Conservation (phyloP, 108 stramenopile species). For the Fragilaria crotonensis region DNA sequence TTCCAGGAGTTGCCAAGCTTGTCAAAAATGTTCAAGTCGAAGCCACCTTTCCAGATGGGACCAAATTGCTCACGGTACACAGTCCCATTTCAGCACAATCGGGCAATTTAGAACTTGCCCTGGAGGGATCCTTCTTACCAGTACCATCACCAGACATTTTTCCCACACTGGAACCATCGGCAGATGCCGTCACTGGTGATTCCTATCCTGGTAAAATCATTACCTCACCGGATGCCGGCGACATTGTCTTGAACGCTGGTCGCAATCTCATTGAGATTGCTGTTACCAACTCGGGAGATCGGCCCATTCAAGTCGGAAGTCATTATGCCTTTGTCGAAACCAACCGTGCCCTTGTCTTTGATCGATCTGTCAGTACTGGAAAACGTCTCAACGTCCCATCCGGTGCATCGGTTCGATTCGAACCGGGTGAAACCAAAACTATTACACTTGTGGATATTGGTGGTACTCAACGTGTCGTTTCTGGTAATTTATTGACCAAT, state of each 20-base stretch:
- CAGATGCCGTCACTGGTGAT: conserved; percentile 4
- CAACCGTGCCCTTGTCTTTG: conserved; percentile 85
- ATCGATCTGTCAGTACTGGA: conserved; percentile 79
- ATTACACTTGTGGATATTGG: conserved; percentile 86
- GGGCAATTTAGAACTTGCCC: conserved; percentile 83
- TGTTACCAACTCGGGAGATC: conserved; percentile 94
- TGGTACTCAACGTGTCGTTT: conserved; percentile 44
- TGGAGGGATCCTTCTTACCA: conserved; percentile 88
- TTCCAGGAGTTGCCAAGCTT: conserved; percentile 74
- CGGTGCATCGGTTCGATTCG: conserved; percentile 93
- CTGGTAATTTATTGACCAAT: conserved; percentile 56
- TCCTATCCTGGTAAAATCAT: conserved; percentile 20
- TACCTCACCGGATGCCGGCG: conserved; percentile 31
- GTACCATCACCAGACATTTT: conserved; percentile 69
- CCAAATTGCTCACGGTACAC: conserved; percentile 94
- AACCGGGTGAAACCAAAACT: conserved; percentile 93
- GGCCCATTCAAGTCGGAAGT: conserved; percentile 93
- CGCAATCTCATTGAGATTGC: conserved; percentile 63
- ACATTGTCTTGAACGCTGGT: conserved; percentile 56
- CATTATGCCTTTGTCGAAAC: conserved; percentile 92
- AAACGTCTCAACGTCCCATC: conserved; percentile 88
- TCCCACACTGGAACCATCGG: conserved; percentile 19
- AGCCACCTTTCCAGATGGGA: conserved; percentile 97
- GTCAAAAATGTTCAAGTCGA: conserved; percentile 95
- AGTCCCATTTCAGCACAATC: conserved; percentile 64